Evolutionary conservation across 192 early-diverging fungal species (phyloP).

Genomic region (Linnemannia zychae): DNA sequence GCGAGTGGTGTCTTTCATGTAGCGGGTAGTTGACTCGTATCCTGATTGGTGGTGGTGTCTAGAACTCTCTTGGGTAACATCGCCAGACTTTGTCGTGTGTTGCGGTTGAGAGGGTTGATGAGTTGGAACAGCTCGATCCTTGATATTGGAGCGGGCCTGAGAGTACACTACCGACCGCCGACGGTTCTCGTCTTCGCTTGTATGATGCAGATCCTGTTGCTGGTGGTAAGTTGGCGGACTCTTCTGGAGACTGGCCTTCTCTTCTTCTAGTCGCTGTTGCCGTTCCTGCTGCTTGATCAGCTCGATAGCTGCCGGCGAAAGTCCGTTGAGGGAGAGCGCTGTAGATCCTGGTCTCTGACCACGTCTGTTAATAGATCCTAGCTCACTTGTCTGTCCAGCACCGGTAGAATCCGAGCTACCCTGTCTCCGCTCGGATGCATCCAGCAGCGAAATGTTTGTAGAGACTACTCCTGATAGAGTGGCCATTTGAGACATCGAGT

Average conservation of each 20-base stretch:
- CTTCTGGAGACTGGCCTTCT: background rate
- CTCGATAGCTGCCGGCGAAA: slow-evolving; percentile 41
- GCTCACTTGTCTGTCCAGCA: background rate
- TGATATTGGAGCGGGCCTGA: background rate
- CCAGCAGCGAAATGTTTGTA: background rate
- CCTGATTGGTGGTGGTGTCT: background rate
- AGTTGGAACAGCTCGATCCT: background rate
- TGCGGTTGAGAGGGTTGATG: slow-evolving; percentile 4
- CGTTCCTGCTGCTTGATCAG: slow-evolving; percentile 36
- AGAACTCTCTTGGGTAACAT: slow-evolving; percentile 5
- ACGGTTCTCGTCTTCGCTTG: slow-evolving; percentile 23
- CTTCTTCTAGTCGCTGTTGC: slow-evolving; percentile 33
- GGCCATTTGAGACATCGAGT: slow-evolving; percentile 30
- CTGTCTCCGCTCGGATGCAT: background rate
- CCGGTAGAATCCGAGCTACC: background rate
- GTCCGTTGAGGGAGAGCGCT: background rate
- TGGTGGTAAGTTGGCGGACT: background rate
- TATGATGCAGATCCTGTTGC: slow-evolving; percentile 6
- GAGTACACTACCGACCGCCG: background rate
- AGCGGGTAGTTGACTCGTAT: slow-evolving; percentile 15
- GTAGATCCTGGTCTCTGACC: slow-evolving; percentile 21
- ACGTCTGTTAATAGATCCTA: slow-evolving; percentile 3
- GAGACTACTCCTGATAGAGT: slow-evolving; percentile 7
- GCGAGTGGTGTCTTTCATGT: background rate
- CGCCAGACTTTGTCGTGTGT: background rate